Evolutionary conservation across 371 early-diverging fungal species (phyloP).

Genomic region (Mucor lusitanicus): DNA sequence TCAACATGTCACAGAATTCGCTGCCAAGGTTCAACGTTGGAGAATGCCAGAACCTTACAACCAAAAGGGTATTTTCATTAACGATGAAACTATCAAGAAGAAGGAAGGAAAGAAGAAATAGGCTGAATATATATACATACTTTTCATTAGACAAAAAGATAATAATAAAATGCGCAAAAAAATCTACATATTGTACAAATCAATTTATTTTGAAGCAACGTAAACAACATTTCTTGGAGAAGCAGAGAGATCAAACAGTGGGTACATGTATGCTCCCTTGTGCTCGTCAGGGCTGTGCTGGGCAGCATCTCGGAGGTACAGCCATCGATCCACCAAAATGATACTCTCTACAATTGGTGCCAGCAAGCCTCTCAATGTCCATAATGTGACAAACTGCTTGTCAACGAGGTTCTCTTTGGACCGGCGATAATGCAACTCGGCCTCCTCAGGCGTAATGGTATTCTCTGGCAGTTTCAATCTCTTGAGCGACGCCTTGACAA

Average conservation of each 20-base stretch:
- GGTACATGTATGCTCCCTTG: constrained; percentile 44
- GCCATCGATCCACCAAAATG: constrained; percentile 75
- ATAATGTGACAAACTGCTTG: constrained; percentile 71
- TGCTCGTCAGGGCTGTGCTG: constrained; percentile 2
- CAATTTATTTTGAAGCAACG: constrained; percentile 36
- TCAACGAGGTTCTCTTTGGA: constrained; percentile 37
- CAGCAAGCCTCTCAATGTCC: constrained; percentile 78
- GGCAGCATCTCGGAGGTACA: constrained; percentile 59
- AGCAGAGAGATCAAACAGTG: constrained; percentile 39
- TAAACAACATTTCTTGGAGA: constrained; percentile 48
- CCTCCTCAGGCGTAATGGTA: constrained; percentile 46
- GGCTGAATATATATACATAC: constrained; percentile 4
- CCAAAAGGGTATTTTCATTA: constrained; percentile 97
- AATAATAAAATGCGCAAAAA: background rate
- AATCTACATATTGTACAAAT: background rate
- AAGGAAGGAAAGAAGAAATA: constrained; percentile 96
- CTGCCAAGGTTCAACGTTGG: constrained; percentile 89
- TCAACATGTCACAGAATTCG: constrained; percentile 85
- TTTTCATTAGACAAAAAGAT: constrained; percentile 4
- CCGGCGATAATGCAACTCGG: constrained; percentile 39
- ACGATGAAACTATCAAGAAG: constrained; percentile 96
- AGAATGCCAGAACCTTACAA: constrained; percentile 98
- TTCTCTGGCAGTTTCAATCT: constrained; percentile 47
- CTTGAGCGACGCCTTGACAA: constrained; percentile 41
- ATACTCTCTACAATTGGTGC: constrained; percentile 79